Base-by-base conservation (phyloP, 2,329 filamentous ascomycete genomes). In the Cordyceps cicadae region DNA sequence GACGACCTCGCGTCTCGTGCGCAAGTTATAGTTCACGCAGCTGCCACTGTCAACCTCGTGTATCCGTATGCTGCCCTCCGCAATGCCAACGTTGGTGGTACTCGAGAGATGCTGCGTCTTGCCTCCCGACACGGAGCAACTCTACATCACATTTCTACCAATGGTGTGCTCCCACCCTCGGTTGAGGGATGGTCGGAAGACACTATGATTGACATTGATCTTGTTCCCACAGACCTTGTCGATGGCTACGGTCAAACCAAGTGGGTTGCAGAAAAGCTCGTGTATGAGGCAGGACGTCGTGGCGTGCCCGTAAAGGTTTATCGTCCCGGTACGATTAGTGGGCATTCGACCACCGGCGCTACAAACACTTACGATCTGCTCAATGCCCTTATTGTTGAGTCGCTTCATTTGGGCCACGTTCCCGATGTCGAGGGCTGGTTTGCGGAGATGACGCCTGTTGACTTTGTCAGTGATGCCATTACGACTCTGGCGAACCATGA, bases 401-500 rank as follows among this genome's bases (percentile, higher is more conserved):
- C 89, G 0, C 79, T 92, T 43, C 85, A 88, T 57, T 78, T 92
- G 3, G 88, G 88, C 6, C 82, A 83, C 65, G 83, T 83, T 1
- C 89, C 89, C 0, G 80, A 89, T 58, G 85, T 92, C 4, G 80
- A 87, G 54, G 85, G 85, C 48, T 93, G 89, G 89, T 83, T 86
- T 54, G 83, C 88, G 1, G 89, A 93, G 74, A 92, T 92, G 89
- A 92, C 89, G 0, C 89, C 89, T 0, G 89, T 91, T 15, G 89
- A 93, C 72, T 92, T 90, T 67, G 88, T 92, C 62, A 89, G 86
- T 73, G 85, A 85, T 64, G 85, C 88, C 4, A 89, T 93, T 65
- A 76, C 89, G 26, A 84, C 87, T 19, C 80, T 92, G 21, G 81
- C 86, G 46, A 85, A 87, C 65, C 80, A 90, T 62, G 81, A 76